Conservation (phyloP, 139 green algal genomes). For the Tetradesmus obliquus region DNA sequence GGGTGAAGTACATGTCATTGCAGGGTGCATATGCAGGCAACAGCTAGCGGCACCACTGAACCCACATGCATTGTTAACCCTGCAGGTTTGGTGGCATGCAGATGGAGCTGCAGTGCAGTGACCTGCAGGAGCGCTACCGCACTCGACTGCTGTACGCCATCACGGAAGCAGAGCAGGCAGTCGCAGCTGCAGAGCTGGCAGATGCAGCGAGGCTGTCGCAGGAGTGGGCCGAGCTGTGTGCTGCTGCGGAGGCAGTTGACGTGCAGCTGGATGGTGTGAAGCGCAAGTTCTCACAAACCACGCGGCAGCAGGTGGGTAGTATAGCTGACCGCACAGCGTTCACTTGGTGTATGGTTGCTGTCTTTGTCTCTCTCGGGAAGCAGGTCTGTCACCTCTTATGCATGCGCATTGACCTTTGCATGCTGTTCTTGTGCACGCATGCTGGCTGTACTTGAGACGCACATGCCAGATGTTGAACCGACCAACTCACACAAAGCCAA, state of each 20-base stretch:
- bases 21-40: too few relatives aligned
- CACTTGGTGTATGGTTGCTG: background rate
- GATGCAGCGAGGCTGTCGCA: slow-evolving; percentile 43
- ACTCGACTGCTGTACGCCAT: slow-evolving; percentile 75
- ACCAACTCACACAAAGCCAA: background rate
- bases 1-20: background rate
- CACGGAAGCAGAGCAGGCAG: slow-evolving; percentile 40
- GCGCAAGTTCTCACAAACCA: slow-evolving; percentile 48
- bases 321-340: background rate
- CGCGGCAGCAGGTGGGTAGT: slow-evolving; percentile 68
- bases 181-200: slow-evolving; percentile 51
- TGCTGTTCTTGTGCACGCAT: background rate
- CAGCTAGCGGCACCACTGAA: background rate
- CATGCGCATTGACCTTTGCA: background rate
- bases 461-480: background rate
- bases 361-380: too few relatives aligned
- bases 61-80: background rate
- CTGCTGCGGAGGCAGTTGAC: slow-evolving; percentile 30
- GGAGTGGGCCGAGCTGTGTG: slow-evolving; percentile 37
- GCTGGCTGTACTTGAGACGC: too few relatives aligned
- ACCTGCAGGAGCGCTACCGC: slow-evolving; percentile 88
- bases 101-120: slow-evolving; percentile 80
- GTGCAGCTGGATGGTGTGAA: slow-evolving; percentile 41
- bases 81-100: slow-evolving; percentile 64
- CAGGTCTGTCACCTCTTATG: background rate